These are phyloP conservation scores for Sporothrix schenckii DNA, from an alignment of 2,329 filamentous ascomycete species.

Conservation along the genomic window DNA sequence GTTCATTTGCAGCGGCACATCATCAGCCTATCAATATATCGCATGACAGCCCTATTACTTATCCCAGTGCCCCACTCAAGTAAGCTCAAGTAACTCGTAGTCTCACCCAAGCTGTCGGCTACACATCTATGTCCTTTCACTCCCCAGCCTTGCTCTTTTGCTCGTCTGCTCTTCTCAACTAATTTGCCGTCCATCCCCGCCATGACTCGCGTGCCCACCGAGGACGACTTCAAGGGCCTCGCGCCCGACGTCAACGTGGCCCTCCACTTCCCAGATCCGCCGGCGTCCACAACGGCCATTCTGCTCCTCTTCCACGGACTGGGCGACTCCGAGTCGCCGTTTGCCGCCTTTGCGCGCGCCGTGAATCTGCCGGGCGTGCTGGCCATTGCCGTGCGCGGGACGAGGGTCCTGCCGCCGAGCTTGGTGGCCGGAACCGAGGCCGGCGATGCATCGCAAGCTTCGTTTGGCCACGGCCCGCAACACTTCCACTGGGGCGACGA, in stretches of 20 bases:
- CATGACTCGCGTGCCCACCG: slow-evolving; percentile 51
- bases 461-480: slow-evolving; percentile 35
- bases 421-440: slow-evolving; percentile 49
- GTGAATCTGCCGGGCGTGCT: slow-evolving; percentile 76
- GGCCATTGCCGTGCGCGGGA: slow-evolving; percentile 73
- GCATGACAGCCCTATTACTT: slow-evolving; percentile 6
- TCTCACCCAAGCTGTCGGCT: not conserved
- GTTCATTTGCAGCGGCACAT: not conserved
- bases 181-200: not conserved
- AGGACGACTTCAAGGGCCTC: slow-evolving; percentile 54
- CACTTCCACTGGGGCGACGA: slow-evolving; percentile 71
- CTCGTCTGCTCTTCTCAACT: not conserved
- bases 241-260: slow-evolving; percentile 48
- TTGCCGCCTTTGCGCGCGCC: slow-evolving; percentile 68
- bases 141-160: too few species aligned
- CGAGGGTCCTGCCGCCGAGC: slow-evolving; percentile 66
- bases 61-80: not conserved
- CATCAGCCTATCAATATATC: slow-evolving; percentile 22
- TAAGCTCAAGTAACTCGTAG: not conserved
- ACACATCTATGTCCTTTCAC: too few species aligned
- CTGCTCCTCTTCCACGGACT: slow-evolving; percentile 83
- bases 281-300: slow-evolving; percentile 70
- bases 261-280: slow-evolving; percentile 55
- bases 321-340: slow-evolving; percentile 72
- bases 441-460: slow-evolving; percentile 30